Base-by-base conservation (phyloP, 257 asterid species). In the Solanum clarkiae region DNA sequence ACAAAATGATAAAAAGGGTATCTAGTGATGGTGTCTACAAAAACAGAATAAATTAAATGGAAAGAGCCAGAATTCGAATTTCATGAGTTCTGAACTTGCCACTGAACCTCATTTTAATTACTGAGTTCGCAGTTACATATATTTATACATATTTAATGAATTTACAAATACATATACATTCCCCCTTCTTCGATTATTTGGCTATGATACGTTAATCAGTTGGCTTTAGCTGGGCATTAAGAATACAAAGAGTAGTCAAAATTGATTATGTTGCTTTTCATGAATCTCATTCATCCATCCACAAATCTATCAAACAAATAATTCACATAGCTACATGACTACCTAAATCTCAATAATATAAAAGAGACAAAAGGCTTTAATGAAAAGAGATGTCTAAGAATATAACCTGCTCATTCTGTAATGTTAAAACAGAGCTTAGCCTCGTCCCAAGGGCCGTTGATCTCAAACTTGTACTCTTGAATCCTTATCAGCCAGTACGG, bases 371-470 rank as follows among this genome's bases (percentile, higher is more conserved):
- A 51, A 15, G 17, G 26, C 82, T 51, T 66, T 51, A 49, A 77
- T 6, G 16, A 51, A 77, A 15, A 10, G 65, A 79, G 65, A 53
- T 16, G 65, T 47, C 42, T 77, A 26, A 15, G 45, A 42, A 53
- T 51, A 26, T 26, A 79, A 53, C 45, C 6, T 85, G 32, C 47
- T 91, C 90, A 94, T 86, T 95, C 98, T 12, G 88, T 92, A 86
- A 95, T 88, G 81, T 93, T 89, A 71, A 95, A 95, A 84, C 98
- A 95, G 63, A 96, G 97, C 89, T 93, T 96, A 66, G 99, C 98
- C 93, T 96, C 98, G 85, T 95, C 98, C 98, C 98, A 95, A 0
- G 98, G 99, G 44, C 99, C 98, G 91, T 95, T 95, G 56, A 95
- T 95, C 97, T 95, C 98, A 84, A 96, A 95, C 87, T 94, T 96